Base-by-base conservation (phyloP, 805 yeast species). In the Cyberlindnera lachancei region DNA sequence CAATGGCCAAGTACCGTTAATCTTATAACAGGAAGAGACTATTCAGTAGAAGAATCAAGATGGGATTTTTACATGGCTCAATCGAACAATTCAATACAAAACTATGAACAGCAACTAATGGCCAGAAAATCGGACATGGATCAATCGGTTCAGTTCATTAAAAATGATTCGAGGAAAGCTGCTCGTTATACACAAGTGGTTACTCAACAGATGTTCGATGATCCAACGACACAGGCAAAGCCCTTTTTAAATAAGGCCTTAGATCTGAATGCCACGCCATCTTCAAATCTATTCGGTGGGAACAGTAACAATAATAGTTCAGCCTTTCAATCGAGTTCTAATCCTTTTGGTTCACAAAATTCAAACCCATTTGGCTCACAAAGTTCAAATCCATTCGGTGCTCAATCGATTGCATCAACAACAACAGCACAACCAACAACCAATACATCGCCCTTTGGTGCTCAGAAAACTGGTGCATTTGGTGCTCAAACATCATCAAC, bases 161-260 rank as follows among this genome's bases (percentile, higher is more conserved):
- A 46, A 8, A 52, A 50, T 1, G 68, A 71, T 34, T 49, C 70
- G 3, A 55, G 57, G 15, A 62, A 65, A 42, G 81, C 79, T 6
- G 79, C 78, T 1, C 59, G 81, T 30, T 76, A 66, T 48, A 48
- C 68, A n/a, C 81, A 77, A 37, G 42, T 63, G 15, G 56, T 70
- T 5, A 63, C 69, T 2, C 51, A 52, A 27, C 46, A 55, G 25
- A 30, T 53, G 16, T 31, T 37, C n/a, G 52, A 47, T 23, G 58
- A 45, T 21, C 57, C 42, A 33, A 45, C 28, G 25, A 48, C 42
- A 5, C 31, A 48, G 4, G 41, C 48, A 7, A 55, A 56, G 20
- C 55, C 58, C 0, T 64, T 62, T 30, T 45, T 63, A 2, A 53
- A 56, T 3, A 56, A 56, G 18, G 53, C 59, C 2, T 33, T 63